Percentiles rank a stretch among this genome's conserved stretches.
These are phyloP conservation scores for Gracilaria gracilis DNA, from an alignment of 23 red algal genomes.

Conservation along the genomic window DNA sequence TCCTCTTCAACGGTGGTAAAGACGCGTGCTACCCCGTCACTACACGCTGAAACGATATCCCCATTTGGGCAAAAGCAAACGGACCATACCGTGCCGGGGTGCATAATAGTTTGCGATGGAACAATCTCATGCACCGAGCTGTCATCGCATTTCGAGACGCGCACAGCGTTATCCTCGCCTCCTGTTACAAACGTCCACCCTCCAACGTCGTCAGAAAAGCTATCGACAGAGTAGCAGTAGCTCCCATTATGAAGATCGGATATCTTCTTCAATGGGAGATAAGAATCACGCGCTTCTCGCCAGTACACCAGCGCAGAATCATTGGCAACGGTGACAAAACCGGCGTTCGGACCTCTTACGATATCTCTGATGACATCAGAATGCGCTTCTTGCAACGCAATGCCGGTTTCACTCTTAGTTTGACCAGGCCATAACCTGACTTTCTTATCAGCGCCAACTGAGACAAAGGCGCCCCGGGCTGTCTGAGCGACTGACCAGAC, in stretches of 20 bases:
- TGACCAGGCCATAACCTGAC: slow-evolving; percentile 73
- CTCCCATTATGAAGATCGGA: slow-evolving; percentile 78
- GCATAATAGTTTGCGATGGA: slow-evolving; percentile 58
- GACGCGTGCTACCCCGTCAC: slow-evolving; percentile 75
- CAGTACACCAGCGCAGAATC: slow-evolving; percentile 69
- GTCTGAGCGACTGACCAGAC: slow-evolving; percentile 78
- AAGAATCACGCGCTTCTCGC: slow-evolving; percentile 20
- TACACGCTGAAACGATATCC: slow-evolving; percentile 81
- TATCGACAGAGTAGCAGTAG: slow-evolving; percentile 70
- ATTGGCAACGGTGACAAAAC: slow-evolving; percentile 80
- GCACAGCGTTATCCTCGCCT: slow-evolving; percentile 82
- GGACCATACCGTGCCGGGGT: slow-evolving; percentile 82
- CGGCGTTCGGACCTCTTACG: slow-evolving; percentile 41
- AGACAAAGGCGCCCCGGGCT: slow-evolving; percentile 60
- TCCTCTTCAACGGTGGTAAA: slow-evolving; percentile 53
- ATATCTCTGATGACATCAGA: slow-evolving; percentile 82
- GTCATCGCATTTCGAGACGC: slow-evolving; percentile 48
- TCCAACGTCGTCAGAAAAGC: slow-evolving; percentile 11
- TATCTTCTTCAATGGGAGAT: slow-evolving; percentile 3
- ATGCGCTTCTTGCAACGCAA: slow-evolving; percentile 51
- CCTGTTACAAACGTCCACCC: slow-evolving; percentile 62
- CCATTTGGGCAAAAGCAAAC: slow-evolving; percentile 50
- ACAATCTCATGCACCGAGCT: slow-evolving; percentile 3
- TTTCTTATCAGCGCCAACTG: slow-evolving; percentile 69
- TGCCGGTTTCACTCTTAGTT: slow-evolving; percentile 21